Evolutionary conservation across 176 grass and related monocot species (phyloP), one percentile per base, ranked within the genome.

Genomic region (Aegilops tauschii): DNA sequence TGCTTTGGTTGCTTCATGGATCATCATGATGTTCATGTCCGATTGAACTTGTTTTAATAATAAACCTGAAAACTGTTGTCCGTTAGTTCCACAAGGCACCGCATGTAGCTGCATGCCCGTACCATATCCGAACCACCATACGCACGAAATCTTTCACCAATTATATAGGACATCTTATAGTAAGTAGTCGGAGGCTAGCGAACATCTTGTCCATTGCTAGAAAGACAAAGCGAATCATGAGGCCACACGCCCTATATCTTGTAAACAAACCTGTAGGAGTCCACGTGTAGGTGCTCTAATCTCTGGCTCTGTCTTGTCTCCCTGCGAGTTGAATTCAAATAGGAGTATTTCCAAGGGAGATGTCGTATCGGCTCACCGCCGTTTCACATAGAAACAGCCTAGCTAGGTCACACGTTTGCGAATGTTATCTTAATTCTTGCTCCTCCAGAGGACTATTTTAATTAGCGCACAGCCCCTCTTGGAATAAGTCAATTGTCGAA

Each of bases 71-170:
- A 14, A 54, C 50, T 17, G 37, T 6, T 84, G 76, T n/a, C 67
- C 67, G 16, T 20, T 61, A 39, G 1, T 35, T 5, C 27, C 35
- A 16, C 63, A 35, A 49, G 66, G 40, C 65, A 65, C n/a, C 3
- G 29, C 10, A 65, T 73, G 69, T 25, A 25, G 25, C 37, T 21
- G 40, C 16, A 67, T 81, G 31, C 42, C 45, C 10, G 13, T 34
- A 81, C 45, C 10, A 6, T 66, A 85, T 81, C 82, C 11, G 47
- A 89, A 76, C 77, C 47, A 61, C 77, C 77, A 82, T 59, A 76
- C 44, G 25, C 4, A 27, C 87, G 34, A 23, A 73, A 68, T 81
- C 69, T 49, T 14, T 11, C n/a, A 3, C 40, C 7, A 1, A 50
- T 23, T 42, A 80, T 44, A 44, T 31, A 35, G 68, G 28, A 83